Evolutionary conservation across 352 stramenopile species (phyloP).

Genomic region (Globisporangium canariense): DNA sequence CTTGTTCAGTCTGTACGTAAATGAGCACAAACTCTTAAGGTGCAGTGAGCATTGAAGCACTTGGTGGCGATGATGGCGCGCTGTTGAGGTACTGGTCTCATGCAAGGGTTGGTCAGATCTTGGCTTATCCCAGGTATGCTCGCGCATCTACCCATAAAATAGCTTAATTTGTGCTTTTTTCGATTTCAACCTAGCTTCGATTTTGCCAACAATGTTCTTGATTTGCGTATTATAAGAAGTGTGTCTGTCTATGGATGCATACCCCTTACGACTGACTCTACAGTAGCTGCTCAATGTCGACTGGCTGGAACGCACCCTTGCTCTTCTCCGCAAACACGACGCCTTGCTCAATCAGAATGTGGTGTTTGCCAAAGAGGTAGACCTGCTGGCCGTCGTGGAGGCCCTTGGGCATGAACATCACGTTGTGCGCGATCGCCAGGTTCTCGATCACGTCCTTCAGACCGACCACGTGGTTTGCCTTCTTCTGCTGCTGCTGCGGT

Average conservation of each 20-base stretch:
- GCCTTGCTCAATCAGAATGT: slow-evolving; percentile 84
- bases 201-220: no score
- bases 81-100: neutral
- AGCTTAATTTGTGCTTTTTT: no score
- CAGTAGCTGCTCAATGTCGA: slow-evolving; percentile 75
- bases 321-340: slow-evolving; percentile 68
- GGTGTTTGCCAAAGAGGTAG: slow-evolving; percentile 73
- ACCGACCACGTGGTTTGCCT: slow-evolving; percentile 40
- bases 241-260: no score
- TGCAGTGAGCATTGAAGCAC: no score
- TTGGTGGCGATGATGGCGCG: no score
- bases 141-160: no score
- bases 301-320: slow-evolving; percentile 67
- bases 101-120: neutral
- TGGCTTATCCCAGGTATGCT: no score
- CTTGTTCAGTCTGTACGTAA: no score
- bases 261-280: slow-evolving; percentile 11
- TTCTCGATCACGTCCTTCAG: slow-evolving; percentile 85
- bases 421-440: slow-evolving; percentile 69
- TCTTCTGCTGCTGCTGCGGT: slow-evolving; percentile 11
- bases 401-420: slow-evolving; percentile 81
- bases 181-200: no score
- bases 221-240: neutral
- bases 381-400: slow-evolving; percentile 76
- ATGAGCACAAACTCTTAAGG: neutral